phyloP scores from a whole-genome alignment of 352 stramenopile genomes.

The Stramenopiles sp. region DNA sequence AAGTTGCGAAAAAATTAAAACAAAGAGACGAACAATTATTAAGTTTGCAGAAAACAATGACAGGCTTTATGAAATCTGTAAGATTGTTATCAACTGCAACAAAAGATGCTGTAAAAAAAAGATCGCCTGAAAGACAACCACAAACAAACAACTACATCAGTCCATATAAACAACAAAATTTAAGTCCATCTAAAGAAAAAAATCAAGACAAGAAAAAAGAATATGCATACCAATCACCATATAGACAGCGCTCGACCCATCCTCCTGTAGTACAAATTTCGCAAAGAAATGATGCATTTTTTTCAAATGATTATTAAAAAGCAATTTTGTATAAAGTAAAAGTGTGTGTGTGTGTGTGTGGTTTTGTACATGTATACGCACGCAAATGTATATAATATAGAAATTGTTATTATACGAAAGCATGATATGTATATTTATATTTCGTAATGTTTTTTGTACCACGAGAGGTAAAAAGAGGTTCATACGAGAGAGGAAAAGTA shows the following conservation, averaged over 20 bases:
- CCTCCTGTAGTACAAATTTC: background rate
- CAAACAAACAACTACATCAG: background rate
- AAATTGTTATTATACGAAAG: too few species aligned
- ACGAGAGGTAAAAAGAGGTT: too few species aligned
- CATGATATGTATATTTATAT: too few species aligned
- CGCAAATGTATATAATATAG: too few species aligned
- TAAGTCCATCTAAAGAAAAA: background rate
- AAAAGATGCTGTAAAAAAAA: background rate
- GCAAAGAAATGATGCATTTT: background rate
- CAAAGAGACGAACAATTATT: background rate
- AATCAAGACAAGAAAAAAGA: background rate
- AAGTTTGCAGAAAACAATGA: background rate
- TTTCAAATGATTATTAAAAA: background rate
- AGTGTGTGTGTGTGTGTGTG: too few species aligned
- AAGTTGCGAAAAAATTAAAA: background rate
- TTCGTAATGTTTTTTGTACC: too few species aligned
- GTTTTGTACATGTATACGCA: too few species aligned
- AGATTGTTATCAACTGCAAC: background rate
- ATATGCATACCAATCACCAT: background rate
- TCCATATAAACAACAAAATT: background rate
- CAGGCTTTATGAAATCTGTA: background rate
- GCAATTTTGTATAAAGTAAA: too few species aligned
- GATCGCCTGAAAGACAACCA: background rate
- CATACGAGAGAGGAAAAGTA: too few species aligned
- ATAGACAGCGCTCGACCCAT: background rate